Percentiles rank a stretch among this genome's conserved stretches.
Evolutionary conservation across 441 rosid species (phyloP).

Genomic region (Lepidium campestre): DNA sequence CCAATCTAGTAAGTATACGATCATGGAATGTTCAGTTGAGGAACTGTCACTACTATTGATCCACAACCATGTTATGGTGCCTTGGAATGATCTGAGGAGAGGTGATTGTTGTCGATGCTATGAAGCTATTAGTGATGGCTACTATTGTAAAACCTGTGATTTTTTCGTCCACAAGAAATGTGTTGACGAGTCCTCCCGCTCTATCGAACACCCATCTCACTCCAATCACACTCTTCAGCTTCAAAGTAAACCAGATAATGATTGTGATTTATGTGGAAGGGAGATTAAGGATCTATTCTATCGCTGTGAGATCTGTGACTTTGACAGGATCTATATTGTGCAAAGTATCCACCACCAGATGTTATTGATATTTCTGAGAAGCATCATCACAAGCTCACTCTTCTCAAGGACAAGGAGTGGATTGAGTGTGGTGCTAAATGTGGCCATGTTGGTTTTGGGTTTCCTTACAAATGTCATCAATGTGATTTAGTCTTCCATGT

Average conservation of each 20-base stretch:
- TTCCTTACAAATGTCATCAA: neutral
- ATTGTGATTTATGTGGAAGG: neutral
- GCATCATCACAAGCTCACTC: neutral
- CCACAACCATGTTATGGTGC: neutral
- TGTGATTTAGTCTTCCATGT: neutral
- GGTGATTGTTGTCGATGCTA: slow-evolving; percentile 1
- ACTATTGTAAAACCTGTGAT: neutral
- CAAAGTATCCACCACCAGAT: neutral
- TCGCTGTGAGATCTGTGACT: neutral
- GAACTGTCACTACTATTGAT: neutral
- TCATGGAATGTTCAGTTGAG: neutral
- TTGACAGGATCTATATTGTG: neutral
- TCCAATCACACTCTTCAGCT: neutral
- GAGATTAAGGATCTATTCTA: neutral
- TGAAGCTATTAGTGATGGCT: neutral
- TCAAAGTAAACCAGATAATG: accelerated
- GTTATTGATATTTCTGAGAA: neutral
- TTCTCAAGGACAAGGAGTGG: neutral
- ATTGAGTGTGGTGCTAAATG: neutral
- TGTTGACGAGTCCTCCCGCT: neutral
- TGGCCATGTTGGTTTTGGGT: neutral
- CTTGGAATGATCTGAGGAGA: neutral
- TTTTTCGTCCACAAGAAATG: neutral
- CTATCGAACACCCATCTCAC: neutral
- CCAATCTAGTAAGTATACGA: neutral